Evolutionary conservation across 2,329 filamentous ascomycete species (phyloP), one percentile per base, ranked within the genome.

Genomic region (Eutypa lata): DNA sequence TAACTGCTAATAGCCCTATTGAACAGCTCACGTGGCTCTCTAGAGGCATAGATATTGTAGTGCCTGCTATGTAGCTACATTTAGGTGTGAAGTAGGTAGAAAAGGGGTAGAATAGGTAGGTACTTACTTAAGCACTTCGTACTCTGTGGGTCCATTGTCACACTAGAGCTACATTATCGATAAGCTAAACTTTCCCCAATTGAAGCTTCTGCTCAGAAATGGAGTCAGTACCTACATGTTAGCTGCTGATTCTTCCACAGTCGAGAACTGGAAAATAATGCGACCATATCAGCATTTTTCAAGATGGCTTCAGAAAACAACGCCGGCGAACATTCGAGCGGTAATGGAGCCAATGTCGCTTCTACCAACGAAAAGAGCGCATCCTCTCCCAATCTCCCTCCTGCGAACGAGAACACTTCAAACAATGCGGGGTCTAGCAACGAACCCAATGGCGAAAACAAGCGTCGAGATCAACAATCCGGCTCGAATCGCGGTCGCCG

Each of bases 271-370:
- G 44, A 40, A 24, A 35, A 48, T 37, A 47, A 63, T 65, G 62
- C 56, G 58, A 57, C 57, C 54, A 56, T 47, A 50, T 40, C 53
- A 55, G 22, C 53, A 43, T 18, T 49, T 62, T 50, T 49, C 52
- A 60, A 56, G 10, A 65, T 65, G 62, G 62, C 49, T 53, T 38
- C 55, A 49, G 53, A 62, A 45, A 43, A 58, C 26, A 46, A 56
- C 48, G 38, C 40, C n/a, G 40, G 37, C 45, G 48, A 55, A 43
- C 54, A 50, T 21, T 52, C 54, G 43, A 48, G 47, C 22, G 24
- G 43, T 18, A 43, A 47, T 18, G 7, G 45, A 8, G 28, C 28
- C 13, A 14, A 45, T n/a, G 6, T 18, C 46, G 47, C 50, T 58
- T 42, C 31, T 40, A 31, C 18, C 47, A 26, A 52, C 21, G 48